Conservation (phyloP, 495 filamentous ascomycete genomes). For the Penicillium salamii region DNA sequence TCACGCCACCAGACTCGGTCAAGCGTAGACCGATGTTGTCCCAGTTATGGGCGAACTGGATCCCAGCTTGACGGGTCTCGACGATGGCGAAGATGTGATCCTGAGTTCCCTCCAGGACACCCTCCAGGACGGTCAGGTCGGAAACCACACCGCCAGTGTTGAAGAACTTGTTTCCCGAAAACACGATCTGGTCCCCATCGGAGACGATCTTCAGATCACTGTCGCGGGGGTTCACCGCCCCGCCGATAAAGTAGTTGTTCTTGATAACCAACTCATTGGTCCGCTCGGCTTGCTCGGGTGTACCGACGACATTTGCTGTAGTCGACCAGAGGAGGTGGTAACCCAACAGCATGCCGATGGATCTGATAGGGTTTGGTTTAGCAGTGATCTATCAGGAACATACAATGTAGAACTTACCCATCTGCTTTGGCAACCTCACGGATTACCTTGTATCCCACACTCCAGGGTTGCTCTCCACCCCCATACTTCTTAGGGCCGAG, state of each 20-base stretch:
- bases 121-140: constrained; percentile 61
- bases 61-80: constrained; percentile 49
- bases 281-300: constrained; percentile 51
- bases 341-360: constrained; percentile 56
- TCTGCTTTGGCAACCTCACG: constrained; percentile 58
- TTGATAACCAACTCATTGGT: constrained; percentile 49
- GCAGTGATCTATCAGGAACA: background rate
- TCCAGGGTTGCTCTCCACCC: constrained; percentile 57
- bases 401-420: constrained; percentile 32
- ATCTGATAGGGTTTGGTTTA: constrained; percentile 18
- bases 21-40: constrained; percentile 58
- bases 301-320: constrained; percentile 55
- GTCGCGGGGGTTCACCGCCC: constrained; percentile 62
- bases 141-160: constrained; percentile 61
- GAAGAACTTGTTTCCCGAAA: constrained; percentile 59
- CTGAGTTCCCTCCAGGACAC: constrained; percentile 51
- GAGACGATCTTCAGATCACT: constrained; percentile 52
- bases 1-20: constrained; percentile 58
- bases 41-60: constrained; percentile 59
- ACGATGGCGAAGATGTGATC: constrained; percentile 59
- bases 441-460: constrained; percentile 53
- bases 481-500: constrained; percentile 54
- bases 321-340: constrained; percentile 62
- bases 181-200: constrained; percentile 50
- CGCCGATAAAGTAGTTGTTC: constrained; percentile 61